Evolutionary conservation across 2,329 filamentous ascomycete genomes (phyloP).

Genomic region (Xylaria arbuscula): DNA sequence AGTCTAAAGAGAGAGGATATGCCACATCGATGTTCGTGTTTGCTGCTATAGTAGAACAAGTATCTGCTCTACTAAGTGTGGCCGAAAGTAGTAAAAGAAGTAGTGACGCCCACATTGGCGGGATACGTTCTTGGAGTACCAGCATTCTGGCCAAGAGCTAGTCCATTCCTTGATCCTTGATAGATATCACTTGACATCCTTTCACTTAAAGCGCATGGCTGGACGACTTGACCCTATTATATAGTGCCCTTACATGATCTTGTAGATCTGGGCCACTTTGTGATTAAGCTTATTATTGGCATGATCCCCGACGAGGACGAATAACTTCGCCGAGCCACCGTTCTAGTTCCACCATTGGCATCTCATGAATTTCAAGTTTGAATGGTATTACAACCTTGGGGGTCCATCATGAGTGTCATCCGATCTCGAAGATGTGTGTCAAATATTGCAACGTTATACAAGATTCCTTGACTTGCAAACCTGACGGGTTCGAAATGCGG

Average conservation of each 20-base stretch:
- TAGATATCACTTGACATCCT: neutral
- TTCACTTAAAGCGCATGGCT: neutral
- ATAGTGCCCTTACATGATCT: constrained; percentile 9
- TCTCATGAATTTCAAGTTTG: constrained; percentile 6
- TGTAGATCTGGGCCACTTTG: neutral
- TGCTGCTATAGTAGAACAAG: constrained; percentile 53
- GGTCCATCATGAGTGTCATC: constrained; percentile 16
- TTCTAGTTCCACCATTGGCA: constrained; percentile 7
- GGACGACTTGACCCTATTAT: constrained; percentile 11
- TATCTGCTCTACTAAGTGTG: constrained; percentile 47
- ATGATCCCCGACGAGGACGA: constrained; percentile 1
- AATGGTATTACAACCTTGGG: constrained; percentile 12
- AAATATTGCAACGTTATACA: constrained; percentile 20
- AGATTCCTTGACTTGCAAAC: constrained; percentile 1
- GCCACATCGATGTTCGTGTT: constrained; percentile 52
- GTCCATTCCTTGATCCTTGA: neutral
- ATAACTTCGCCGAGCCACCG: constrained; percentile 3
- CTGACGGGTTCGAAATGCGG: neutral
- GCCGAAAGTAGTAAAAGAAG: constrained; percentile 37
- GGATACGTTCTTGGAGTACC: constrained; percentile 25
- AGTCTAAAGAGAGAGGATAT: constrained; percentile 49
- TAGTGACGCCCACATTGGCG: constrained; percentile 24
- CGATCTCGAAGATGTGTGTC: constrained; percentile 5
- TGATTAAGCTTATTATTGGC: neutral
- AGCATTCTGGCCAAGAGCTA: constrained; percentile 34